Conservation (phyloP, 83 land plant genomes). For the Picea engelmannii region DNA sequence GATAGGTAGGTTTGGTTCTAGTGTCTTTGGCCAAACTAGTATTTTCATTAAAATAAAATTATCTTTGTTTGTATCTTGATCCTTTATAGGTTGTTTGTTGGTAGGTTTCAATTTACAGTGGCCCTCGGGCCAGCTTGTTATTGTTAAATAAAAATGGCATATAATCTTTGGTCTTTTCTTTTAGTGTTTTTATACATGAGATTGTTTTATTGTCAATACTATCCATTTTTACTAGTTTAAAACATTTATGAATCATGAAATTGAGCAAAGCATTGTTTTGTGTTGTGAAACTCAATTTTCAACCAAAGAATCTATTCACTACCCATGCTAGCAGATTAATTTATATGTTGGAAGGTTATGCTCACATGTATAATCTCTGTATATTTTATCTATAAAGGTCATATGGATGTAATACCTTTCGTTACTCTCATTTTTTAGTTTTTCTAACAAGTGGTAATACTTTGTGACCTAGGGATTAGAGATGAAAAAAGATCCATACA, state of each 20-base stretch:
- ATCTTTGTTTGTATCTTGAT: no score
- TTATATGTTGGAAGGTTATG: constrained; percentile 1
- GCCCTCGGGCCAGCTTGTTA: no score
- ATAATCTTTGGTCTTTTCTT: no score
- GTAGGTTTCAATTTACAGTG: no score
- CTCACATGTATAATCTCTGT: neutral
- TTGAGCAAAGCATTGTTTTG: neutral
- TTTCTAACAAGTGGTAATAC: constrained; percentile 1
- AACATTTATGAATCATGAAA: neutral
- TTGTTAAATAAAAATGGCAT: no score
- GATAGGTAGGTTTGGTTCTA: neutral
- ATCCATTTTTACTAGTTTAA: neutral
- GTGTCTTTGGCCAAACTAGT: neutral
- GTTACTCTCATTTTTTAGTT: neutral
- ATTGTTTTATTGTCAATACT: neutral
- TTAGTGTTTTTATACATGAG: neutral
- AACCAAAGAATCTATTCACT: no score
- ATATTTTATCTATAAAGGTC: neutral
- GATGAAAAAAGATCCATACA: no score
- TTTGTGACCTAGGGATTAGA: constrained; percentile 6
- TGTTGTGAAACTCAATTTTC: neutral
- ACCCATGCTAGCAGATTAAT: neutral
- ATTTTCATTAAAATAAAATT: neutral
- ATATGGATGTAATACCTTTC: neutral
- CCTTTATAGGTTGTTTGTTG: no score